Evolutionary conservation across 306 rosid species (phyloP), one percentile per base, ranked within the genome.

Genomic region (Leucaena leucocephala): DNA sequence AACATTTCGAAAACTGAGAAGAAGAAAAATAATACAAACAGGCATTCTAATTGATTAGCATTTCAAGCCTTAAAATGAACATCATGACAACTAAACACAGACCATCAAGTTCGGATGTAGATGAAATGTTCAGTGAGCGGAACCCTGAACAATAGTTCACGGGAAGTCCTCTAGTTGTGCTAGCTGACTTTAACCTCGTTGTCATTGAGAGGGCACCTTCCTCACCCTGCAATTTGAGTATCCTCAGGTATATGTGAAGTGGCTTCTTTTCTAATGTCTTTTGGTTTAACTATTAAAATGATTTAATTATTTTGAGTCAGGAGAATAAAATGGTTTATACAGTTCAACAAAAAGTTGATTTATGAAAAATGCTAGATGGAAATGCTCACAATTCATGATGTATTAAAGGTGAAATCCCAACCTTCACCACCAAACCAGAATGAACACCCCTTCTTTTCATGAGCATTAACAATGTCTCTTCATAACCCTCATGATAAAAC

Each of bases 161-260:
- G 45, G 98, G 98, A 84, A 86, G 85, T 69, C 96, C 98, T 85
- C 77, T 91, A 2, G 91, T 84, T 50, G 85, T 80, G 86, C 76
- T 72, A 62, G 2, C 86, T 38, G 97, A 86, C 75, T 98, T 90
- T 85, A 86, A 86, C 84, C 94, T 88, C 2, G 98, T 95, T 43
- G 98, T 92, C 97, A 95, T 88, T 27, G 98, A 95, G 77, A 95
- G 93, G 55, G 97, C 98, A 46, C 98, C 98, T 90, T 95, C 98
- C 85, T 92, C 98, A 69, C 98, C 98, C 98, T 92, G 68, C 67
- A 82, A 59, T 71, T 79, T 68, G 65, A 74, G 68, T 82, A 82
- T 68, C 78, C 77, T 68, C 68, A 87, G 48, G 76, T 55, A 16
- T 27, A 63, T 39, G 79, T 45, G 49, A 75, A 69, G 64, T 80